Evolutionary conservation across 257 asterid species (phyloP).

Genomic region (Ballota nigra): DNA sequence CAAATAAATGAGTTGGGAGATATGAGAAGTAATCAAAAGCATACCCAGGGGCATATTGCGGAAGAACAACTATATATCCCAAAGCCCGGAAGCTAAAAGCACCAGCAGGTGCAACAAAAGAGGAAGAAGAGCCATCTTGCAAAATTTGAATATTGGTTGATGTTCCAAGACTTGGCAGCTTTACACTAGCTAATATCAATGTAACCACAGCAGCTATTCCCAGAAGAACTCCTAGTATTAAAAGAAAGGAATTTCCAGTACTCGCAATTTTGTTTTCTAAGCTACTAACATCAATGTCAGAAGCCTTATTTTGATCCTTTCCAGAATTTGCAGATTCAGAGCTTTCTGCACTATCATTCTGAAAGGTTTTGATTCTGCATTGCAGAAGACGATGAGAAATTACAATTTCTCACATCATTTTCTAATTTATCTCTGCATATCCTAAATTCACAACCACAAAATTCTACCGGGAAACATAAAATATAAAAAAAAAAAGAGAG

Average conservation of each 20-base stretch:
- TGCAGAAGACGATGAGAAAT: not conserved
- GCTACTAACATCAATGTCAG: slow-evolving; percentile 30
- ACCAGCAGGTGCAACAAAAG: slow-evolving; percentile 40
- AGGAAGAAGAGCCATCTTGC: slow-evolving; percentile 41
- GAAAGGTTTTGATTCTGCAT: slow-evolving; percentile 52
- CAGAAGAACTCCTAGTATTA: slow-evolving; percentile 56
- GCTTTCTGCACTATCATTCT: slow-evolving; percentile 37
- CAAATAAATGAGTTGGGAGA: not conserved
- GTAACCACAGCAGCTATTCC: slow-evolving; percentile 71
- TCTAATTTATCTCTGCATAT: not conserved
- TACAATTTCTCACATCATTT: not conserved
- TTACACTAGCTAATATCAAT: slow-evolving; percentile 43
- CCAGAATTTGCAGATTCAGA: slow-evolving; percentile 27
- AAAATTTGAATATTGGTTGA: slow-evolving; percentile 48
- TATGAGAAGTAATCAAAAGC: not conserved
- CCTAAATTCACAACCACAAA: not conserved
- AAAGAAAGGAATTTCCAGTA: slow-evolving; percentile 47
- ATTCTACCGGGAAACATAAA: not conserved
- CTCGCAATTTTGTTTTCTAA: slow-evolving; percentile 28
- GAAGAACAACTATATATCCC: slow-evolving; percentile 70
- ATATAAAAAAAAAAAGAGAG: too few species aligned
- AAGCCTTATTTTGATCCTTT: slow-evolving; percentile 29
- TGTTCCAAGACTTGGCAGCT: slow-evolving; percentile 49
- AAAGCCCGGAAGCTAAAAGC: slow-evolving; percentile 70
- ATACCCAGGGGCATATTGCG: slow-evolving; percentile 83